These are phyloP conservation scores for Zygosaccharomyces pseudorouxii DNA, from an alignment of 805 yeast species.

Conservation along the genomic window DNA sequence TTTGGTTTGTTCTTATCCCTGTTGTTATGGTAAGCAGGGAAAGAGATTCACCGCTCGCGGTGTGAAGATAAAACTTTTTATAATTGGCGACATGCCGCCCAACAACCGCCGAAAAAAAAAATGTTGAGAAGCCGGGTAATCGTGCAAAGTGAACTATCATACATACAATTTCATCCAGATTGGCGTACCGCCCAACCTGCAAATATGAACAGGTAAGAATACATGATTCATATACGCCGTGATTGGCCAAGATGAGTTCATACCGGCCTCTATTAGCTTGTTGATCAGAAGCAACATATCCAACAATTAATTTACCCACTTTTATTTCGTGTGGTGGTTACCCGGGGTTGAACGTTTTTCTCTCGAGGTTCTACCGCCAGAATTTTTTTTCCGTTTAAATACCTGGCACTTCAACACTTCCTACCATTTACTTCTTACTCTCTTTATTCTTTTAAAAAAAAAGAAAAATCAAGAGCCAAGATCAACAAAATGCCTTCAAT, in stretches of 20 bases:
- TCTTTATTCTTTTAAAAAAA: not conserved
- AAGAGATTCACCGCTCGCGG: not conserved
- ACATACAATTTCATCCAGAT: too few relatives aligned
- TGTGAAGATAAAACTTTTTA: not conserved
- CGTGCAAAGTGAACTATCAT: not conserved
- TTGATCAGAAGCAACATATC: too few relatives aligned
- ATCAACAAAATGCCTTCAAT: conserved; percentile 8
- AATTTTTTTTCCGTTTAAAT: not conserved
- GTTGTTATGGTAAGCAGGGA: not conserved
- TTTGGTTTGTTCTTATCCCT: not conserved
- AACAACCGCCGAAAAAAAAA: conserved; percentile 7
- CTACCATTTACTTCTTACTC: not conserved
- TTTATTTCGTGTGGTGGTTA: not conserved
- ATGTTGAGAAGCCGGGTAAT: conserved; percentile 6
- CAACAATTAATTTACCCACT: too few relatives aligned
- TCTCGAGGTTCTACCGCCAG: too few relatives aligned
- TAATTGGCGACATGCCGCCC: conserved; percentile 6
- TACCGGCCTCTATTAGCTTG: too few relatives aligned
- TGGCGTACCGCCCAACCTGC: too few relatives aligned
- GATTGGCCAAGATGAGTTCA: too few relatives aligned
- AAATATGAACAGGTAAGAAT: too few relatives aligned
- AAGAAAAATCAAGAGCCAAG: conserved; percentile 1
- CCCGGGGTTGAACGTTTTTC: not conserved
- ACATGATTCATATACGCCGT: too few relatives aligned
- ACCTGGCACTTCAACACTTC: not conserved